Evolutionary conservation across 345 rosid species (phyloP).

Genomic region (Cochlearia excelsa): DNA sequence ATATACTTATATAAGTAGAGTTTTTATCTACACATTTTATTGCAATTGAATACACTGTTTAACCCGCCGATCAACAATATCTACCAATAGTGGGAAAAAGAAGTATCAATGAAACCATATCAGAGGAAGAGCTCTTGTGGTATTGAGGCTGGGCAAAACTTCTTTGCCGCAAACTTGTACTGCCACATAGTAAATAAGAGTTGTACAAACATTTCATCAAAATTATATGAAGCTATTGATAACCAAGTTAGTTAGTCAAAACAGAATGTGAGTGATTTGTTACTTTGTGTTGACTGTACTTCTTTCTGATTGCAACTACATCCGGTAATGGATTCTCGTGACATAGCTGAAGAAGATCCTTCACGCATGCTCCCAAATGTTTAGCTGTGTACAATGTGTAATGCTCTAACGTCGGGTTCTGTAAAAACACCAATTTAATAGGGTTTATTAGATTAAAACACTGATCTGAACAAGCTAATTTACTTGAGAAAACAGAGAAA

Average conservation of each 20-base stretch:
- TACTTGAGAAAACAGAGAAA: constrained; percentile 5
- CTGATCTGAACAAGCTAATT: too few relatives aligned
- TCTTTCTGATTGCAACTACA: constrained; percentile 78
- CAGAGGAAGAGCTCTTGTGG: constrained; percentile 57
- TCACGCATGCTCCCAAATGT: constrained; percentile 65
- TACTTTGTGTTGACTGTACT: constrained; percentile 89
- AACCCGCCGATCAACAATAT: too few relatives aligned
- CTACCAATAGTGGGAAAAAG: too few relatives aligned
- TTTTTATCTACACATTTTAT: too few relatives aligned
- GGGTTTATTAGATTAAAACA: too few relatives aligned
- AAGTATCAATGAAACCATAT: too few relatives aligned
- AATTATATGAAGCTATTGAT: too few relatives aligned
- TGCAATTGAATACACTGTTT: too few relatives aligned
- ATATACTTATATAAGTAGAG: too few relatives aligned
- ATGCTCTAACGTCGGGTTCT: constrained; percentile 80
- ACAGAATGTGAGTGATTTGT: constrained; percentile 31
- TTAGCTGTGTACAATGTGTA: constrained; percentile 69
- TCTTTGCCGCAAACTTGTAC: constrained; percentile 66
- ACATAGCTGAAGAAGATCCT: constrained; percentile 68
- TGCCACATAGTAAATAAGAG: not conserved
- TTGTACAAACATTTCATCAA: too few relatives aligned
- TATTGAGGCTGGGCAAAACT: constrained; percentile 67
- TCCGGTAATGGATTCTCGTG: constrained; percentile 45
- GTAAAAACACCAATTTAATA: constrained; percentile 12
- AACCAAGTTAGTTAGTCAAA: not conserved